phyloP scores from a whole-genome alignment of 331 rosid species.

The Rhamnella rubrinervis region DNA sequence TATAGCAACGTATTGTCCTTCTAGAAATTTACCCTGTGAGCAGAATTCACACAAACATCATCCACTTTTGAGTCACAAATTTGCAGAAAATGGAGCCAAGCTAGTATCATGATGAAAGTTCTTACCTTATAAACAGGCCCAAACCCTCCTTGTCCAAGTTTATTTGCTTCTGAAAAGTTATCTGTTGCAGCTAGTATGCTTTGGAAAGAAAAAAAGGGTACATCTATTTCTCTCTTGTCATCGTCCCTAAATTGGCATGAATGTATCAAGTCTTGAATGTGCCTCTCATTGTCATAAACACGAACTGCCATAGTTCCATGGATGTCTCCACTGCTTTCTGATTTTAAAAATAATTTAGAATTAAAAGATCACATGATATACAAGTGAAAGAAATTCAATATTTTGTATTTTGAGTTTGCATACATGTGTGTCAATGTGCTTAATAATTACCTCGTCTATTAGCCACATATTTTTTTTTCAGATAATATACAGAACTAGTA shows the following conservation, averaged over 20 bases:
- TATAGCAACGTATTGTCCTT: conserved; percentile 27
- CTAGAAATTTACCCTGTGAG: conserved; percentile 27
- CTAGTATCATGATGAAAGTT: no score
- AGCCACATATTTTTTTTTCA: conserved; percentile 19
- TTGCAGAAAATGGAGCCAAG: not conserved
- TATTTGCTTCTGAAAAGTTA: conserved; percentile 31
- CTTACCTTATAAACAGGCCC: conserved; percentile 45
- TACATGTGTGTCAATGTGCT: no score
- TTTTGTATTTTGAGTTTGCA: no score
- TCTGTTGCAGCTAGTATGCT: conserved; percentile 31
- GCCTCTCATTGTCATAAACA: conserved; percentile 32
- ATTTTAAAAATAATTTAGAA: not conserved
- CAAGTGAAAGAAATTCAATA: no score
- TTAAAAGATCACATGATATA: not conserved
- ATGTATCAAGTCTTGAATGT: conserved; percentile 27
- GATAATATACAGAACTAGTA: not conserved
- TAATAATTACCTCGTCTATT: conserved; percentile 25
- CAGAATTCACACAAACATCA: not conserved
- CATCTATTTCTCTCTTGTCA: conserved; percentile 27
- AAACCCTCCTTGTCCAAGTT: conserved; percentile 42
- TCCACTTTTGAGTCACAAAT: not conserved
- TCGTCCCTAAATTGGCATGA: conserved; percentile 26
- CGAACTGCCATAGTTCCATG: not conserved
- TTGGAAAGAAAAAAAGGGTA: conserved; percentile 24
- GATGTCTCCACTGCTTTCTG: conserved; percentile 12